These are phyloP conservation scores for Usnea hakonensis DNA, from an alignment of 495 filamentous ascomycete species.

Conservation along the genomic window DNA sequence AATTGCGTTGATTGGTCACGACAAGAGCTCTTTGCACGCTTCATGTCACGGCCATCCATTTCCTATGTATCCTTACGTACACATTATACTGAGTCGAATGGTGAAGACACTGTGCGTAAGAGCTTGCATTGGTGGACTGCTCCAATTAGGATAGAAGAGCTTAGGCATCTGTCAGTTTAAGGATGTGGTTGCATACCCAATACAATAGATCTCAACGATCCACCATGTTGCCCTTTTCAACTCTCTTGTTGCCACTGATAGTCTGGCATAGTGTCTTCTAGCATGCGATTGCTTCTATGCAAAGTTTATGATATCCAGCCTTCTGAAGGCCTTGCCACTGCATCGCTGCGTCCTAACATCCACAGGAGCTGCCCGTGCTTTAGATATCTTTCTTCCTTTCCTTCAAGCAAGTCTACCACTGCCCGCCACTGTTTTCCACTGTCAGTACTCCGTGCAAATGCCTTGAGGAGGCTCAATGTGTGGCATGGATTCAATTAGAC, in stretches of 20 bases:
- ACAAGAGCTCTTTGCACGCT: neutral
- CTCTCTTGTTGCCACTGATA: neutral
- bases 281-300: neutral
- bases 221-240: neutral
- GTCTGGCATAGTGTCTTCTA: neutral
- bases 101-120: neutral
- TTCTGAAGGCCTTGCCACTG: no score
- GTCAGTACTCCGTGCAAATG: no score
- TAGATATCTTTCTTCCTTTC: no score
- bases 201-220: neutral
- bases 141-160: slow-evolving; percentile 6
- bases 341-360: no score
- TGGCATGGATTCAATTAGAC: no score
- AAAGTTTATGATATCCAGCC: no score
- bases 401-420: no score
- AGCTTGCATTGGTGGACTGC: neutral
- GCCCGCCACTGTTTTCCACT: no score
- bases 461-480: no score
- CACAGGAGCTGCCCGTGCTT: no score
- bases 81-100: slow-evolving; percentile 1
- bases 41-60: neutral
- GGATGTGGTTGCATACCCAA: slow-evolving; percentile 8
- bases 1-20: neutral
- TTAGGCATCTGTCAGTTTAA: slow-evolving; percentile 4
- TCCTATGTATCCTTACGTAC: slow-evolving; percentile 16